Conservation (phyloP, 2,329 filamentous ascomycete species). For the Paraconiothyrium brasiliense region DNA sequence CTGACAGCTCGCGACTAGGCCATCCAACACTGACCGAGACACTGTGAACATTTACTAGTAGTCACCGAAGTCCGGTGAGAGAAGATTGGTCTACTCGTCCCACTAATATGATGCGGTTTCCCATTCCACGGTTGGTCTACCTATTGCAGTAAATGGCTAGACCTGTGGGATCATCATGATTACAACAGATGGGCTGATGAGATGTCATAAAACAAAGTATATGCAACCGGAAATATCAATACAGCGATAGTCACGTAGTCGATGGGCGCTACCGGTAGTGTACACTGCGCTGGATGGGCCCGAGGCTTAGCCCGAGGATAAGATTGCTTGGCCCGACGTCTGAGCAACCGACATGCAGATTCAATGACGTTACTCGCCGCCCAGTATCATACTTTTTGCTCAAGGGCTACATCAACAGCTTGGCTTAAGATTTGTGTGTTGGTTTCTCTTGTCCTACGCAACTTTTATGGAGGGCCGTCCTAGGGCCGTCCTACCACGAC, state of each 20-base stretch:
- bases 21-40: no score
- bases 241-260: not conserved
- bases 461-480: not conserved
- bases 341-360: not conserved
- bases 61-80: slow-evolving; percentile 2
- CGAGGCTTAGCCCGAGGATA: slow-evolving; percentile 6
- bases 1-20: not conserved
- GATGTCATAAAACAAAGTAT: slow-evolving; percentile 2
- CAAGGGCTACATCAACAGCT: not conserved
- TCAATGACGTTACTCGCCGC: not conserved
- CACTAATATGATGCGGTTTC: not conserved
- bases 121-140: no score
- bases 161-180: not conserved
- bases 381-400: not conserved
- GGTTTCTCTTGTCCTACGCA: not conserved
- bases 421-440: not conserved
- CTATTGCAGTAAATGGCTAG: no score
- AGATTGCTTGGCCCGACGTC: slow-evolving; percentile 1
- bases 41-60: not conserved
- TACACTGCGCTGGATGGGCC: not conserved
- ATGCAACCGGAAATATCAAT: not conserved
- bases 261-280: not conserved
- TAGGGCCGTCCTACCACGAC: not conserved
- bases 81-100: not conserved
- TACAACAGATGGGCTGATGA: not conserved